Evolutionary conservation across 352 stramenopile genomes (phyloP).

Genomic region (Globisporangium cystogenes): DNA sequence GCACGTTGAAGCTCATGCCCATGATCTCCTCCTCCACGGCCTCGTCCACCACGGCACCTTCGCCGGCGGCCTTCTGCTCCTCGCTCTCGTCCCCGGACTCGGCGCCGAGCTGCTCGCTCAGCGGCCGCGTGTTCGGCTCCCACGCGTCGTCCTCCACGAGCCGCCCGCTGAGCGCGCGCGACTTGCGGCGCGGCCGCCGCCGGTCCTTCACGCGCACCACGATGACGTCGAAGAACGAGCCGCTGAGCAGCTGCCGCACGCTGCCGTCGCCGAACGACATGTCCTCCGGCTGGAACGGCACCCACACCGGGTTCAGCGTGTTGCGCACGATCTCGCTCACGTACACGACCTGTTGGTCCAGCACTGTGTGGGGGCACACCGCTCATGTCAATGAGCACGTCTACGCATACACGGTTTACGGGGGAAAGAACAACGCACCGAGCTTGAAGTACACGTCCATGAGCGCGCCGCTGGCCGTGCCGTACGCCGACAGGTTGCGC

Average conservation of each 20-base stretch:
- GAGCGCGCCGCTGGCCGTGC: conserved; percentile 32
- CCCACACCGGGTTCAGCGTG: conserved; percentile 79
- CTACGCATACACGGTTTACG: background rate
- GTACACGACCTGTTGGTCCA: conserved; percentile 65
- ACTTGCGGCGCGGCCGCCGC: conserved; percentile 43
- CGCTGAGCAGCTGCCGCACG: conserved; percentile 31
- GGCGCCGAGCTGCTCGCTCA: conserved; percentile 23
- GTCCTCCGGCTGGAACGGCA: conserved; percentile 63
- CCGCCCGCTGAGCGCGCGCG: conserved; percentile 29
- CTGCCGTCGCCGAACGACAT: conserved; percentile 15
- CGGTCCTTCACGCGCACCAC: conserved; percentile 57
- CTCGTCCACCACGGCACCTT: conserved; percentile 2
- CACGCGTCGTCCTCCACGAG: conserved; percentile 35
- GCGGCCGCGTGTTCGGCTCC: conserved; percentile 36
- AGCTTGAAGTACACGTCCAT: conserved; percentile 78
- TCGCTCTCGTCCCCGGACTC: conserved; percentile 29
- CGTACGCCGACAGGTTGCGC: conserved; percentile 64
- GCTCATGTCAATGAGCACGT: background rate
- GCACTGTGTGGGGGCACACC: conserved; percentile 24
- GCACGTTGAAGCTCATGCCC: conserved; percentile 50
- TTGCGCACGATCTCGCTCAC: conserved; percentile 63
- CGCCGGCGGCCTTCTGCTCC: conserved; percentile 13
- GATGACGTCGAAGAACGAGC: conserved; percentile 59
- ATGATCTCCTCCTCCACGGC: conserved; percentile 54
- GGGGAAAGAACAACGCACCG: conserved; percentile 24